Base-by-base conservation (phyloP, 129 eudicot genomes). In the Kitagawia praeruptora region DNA sequence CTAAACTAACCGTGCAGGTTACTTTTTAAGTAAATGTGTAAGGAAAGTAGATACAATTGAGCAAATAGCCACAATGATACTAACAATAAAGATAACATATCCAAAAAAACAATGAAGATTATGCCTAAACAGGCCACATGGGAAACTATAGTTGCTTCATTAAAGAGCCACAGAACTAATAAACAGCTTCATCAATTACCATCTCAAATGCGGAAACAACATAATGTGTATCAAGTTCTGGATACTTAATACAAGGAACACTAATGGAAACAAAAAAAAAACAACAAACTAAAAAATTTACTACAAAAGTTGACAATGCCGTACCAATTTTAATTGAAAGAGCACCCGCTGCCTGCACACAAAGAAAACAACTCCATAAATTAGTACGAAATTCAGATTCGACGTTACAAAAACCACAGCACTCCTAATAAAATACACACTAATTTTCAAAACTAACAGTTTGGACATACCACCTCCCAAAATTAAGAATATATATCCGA, bases 311-410 rank as follows among this genome's bases (percentile, higher is more conserved):
- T 44, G 64, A 49, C 41, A 39, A 82, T 81, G 42, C 39, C 96
- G 82, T 72, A 90, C 99, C 99, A 39, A 96, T 96, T 80, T 89
- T 90, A 40, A 96, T 89, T 1, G 93, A 90, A 23, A 96, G 85
- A 45, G 99, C 95, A 67, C 98, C 98, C 49, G 99, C 98, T 76
- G 99, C 99, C 99, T 96, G 97, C 95, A 89, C 45, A 71, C 19
- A 27, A 31, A 71, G 74, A 12, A n/a, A 79, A 76, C 12, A 58
- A 69, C n/a, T 28, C 74, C 74, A 37, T 18, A 34, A 56, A 44
- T 78, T 44, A 66, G 45, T 48, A 45, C 48, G 48, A 45, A 7
- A 44, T 7, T 9, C 1, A 44, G 2, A 44, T 9, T 45, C 0
- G 48, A 2, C 48, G 48, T 11, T 9, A 11, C 48, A 0, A 45